A percentile compares a stretch with the other conserved stretches of the same genome.
Evolutionary conservation across 176 grass and related monocot species (phyloP).

Genomic region (Avena atlantica): DNA sequence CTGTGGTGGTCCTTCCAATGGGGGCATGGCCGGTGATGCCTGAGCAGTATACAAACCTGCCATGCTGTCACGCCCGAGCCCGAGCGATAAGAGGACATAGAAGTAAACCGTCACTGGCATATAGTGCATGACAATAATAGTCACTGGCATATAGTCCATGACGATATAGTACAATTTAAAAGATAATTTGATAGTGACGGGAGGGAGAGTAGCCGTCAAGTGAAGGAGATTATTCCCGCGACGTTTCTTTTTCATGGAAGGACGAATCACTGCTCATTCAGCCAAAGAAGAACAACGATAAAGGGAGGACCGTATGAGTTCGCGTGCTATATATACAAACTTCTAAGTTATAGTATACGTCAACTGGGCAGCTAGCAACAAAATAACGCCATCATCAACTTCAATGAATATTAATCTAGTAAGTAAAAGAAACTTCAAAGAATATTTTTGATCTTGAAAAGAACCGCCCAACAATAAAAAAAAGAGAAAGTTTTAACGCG

Average conservation of each 20-base stretch:
- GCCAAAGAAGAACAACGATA: neutral
- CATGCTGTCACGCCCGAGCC: neutral
- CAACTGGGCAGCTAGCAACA: neutral
- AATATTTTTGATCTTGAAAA: neutral
- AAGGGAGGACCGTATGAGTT: neutral
- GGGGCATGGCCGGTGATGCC: neutral
- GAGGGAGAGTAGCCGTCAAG: slow-evolving; percentile 19
- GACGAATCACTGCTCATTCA: neutral
- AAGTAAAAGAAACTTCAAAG: neutral
- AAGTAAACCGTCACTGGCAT: neutral
- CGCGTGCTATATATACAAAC: neutral
- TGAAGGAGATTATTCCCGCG: neutral
- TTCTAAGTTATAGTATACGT: neutral
- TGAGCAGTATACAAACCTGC: neutral
- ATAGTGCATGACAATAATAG: neutral
- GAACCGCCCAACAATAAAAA: too few relatives aligned
- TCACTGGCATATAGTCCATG: too few relatives aligned
- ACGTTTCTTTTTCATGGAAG: neutral
- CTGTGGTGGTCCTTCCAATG: neutral
- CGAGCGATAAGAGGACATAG: neutral
- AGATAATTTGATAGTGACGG: too few relatives aligned
- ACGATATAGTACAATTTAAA: too few relatives aligned
- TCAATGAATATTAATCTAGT: neutral
- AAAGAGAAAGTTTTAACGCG: too few relatives aligned
- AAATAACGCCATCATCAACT: neutral